Conservation (phyloP, 2,329 filamentous ascomycete genomes). For the Paraphoma sp. region DNA sequence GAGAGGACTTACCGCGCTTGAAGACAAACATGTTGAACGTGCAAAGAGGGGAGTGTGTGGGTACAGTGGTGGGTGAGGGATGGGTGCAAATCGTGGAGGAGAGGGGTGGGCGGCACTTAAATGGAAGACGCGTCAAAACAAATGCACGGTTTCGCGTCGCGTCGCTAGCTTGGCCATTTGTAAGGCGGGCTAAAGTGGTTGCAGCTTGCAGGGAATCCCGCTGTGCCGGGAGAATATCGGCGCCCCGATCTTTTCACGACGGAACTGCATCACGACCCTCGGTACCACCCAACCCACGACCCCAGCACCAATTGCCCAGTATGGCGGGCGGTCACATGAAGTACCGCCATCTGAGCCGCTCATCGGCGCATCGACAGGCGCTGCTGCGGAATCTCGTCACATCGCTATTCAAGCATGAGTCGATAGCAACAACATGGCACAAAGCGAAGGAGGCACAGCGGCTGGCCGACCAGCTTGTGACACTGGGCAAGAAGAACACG, state of each 20-base stretch:
- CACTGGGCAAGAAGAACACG: slow-evolving; percentile 90
- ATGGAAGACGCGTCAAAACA: slow-evolving; percentile 36
- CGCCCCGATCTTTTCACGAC: slow-evolving; percentile 32
- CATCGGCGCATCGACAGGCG: slow-evolving; percentile 86
- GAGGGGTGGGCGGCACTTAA: slow-evolving; percentile 28
- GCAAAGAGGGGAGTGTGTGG: slow-evolving; percentile 37
- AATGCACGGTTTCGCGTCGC: slow-evolving; percentile 23
- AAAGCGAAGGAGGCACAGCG: slow-evolving; percentile 98
- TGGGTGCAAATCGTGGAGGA: slow-evolving; percentile 4
- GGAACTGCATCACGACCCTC: neutral
- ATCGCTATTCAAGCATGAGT: slow-evolving; percentile 90
- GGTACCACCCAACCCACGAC: slow-evolving; percentile 3
- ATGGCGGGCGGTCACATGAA: slow-evolving; percentile 90
- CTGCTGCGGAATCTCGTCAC: slow-evolving; percentile 95
- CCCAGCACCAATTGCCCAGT: slow-evolving; percentile 18
- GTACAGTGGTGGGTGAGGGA: slow-evolving; percentile 24
- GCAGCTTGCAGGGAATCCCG: slow-evolving; percentile 6
- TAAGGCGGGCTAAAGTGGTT: slow-evolving; percentile 30
- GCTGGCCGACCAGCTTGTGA: slow-evolving; percentile 92
- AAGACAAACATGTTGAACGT: slow-evolving; percentile 49
- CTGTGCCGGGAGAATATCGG: no score
- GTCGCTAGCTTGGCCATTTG: slow-evolving; percentile 26
- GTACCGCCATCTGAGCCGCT: slow-evolving; percentile 86
- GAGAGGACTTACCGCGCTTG: slow-evolving; percentile 49
- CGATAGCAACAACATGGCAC: slow-evolving; percentile 91